Conservation (phyloP, 345 rosid species). For the Acer negundo region DNA sequence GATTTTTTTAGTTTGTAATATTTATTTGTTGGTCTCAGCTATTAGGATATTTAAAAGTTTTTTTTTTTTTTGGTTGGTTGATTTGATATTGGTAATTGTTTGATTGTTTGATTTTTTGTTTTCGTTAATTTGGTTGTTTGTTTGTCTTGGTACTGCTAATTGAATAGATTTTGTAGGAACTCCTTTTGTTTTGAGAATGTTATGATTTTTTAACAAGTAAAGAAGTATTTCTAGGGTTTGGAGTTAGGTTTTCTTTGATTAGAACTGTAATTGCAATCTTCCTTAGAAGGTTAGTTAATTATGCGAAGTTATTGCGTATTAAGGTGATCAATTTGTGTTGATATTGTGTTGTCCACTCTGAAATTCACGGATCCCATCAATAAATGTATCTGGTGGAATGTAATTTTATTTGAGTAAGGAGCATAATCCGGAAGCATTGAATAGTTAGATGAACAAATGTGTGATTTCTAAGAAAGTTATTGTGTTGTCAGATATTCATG, state of each 20-base stretch:
- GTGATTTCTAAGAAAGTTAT: not conserved
- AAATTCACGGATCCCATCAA: not conserved
- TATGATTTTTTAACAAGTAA: not conserved
- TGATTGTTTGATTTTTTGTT: not conserved
- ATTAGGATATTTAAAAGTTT: not conserved
- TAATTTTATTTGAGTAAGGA: not conserved
- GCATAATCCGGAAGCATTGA: not conserved
- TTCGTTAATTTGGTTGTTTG: not conserved
- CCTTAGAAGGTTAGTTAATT: not conserved
- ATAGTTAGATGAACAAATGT: not conserved
- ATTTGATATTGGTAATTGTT: not conserved
- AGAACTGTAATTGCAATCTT: not conserved
- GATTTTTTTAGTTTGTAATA: constrained; percentile 13
- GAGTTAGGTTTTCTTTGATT: not conserved
- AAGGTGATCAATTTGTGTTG: not conserved
- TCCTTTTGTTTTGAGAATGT: not conserved
- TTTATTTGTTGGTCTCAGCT: not conserved
- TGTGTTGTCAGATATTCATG: not conserved
- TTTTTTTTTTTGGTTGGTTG: not conserved
- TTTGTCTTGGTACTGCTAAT: not conserved
- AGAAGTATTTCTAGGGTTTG: not conserved
- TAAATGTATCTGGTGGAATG: not conserved
- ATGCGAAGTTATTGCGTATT: not conserved
- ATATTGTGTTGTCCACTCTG: not conserved
- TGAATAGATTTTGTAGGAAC: not conserved